Conservation (phyloP, 768 basidiomycete species). For the Scleroderma bovista region DNA sequence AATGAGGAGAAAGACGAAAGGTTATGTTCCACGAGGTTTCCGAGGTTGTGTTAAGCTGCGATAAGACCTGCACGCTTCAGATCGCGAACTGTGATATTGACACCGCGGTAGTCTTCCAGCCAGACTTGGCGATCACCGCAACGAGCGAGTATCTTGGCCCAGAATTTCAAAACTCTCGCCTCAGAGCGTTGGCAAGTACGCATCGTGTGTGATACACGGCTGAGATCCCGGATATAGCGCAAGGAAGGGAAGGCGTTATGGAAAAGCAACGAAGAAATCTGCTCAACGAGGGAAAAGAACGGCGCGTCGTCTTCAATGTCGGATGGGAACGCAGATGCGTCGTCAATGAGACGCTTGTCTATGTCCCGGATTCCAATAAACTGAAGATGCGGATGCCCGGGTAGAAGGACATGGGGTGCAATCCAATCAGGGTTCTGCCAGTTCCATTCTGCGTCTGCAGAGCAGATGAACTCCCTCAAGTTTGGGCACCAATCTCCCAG, state of each 20-base stretch:
- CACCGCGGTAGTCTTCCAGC: slow-evolving; percentile 59
- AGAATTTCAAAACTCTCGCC: slow-evolving; percentile 39
- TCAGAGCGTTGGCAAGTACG: slow-evolving; percentile 32
- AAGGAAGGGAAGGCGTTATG: slow-evolving; percentile 57
- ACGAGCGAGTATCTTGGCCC: slow-evolving; percentile 42
- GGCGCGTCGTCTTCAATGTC: slow-evolving; percentile 38
- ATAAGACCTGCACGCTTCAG: slow-evolving; percentile 30
- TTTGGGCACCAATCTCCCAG: slow-evolving; percentile 69
- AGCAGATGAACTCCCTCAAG: slow-evolving; percentile 64
- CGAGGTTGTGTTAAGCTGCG: not conserved
- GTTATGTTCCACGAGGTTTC: no score
- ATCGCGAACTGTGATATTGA: slow-evolving; percentile 51
- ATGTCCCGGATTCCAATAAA: slow-evolving; percentile 72
- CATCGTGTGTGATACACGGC: slow-evolving; percentile 51
- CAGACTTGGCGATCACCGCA: slow-evolving; percentile 53
- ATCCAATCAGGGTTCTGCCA: slow-evolving; percentile 80
- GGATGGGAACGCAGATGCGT: slow-evolving; percentile 28
- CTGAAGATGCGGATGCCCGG: slow-evolving; percentile 53
- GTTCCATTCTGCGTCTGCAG: slow-evolving; percentile 76
- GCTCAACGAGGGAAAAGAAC: slow-evolving; percentile 62
- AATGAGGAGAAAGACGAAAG: no score
- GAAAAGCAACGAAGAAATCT: slow-evolving; percentile 55
- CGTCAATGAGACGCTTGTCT: slow-evolving; percentile 53
- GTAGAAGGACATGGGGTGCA: slow-evolving; percentile 67
- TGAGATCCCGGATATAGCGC: slow-evolving; percentile 60